Evolutionary conservation across 108 stramenopile species (phyloP).

Genomic region (Hondaea fermentalgiana): DNA sequence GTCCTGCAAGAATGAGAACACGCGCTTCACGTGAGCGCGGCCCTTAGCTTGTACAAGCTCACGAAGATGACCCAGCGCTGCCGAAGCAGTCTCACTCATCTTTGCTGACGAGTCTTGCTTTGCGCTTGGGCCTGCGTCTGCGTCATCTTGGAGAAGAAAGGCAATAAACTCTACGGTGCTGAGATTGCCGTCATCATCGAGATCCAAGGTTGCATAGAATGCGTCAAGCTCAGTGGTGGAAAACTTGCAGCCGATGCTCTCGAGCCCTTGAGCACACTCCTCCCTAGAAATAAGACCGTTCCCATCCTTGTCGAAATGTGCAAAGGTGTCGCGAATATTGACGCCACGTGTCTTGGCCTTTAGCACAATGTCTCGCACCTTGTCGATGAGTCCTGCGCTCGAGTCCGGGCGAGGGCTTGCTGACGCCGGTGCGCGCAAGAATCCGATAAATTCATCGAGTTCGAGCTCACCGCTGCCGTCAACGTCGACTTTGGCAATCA

Average conservation of each 20-base stretch:
- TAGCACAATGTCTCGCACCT: conserved; percentile 30
- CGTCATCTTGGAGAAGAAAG: conserved; percentile 20
- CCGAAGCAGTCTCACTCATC: too few species aligned
- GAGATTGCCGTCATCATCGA: conserved; percentile 32
- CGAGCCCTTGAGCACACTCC: conserved; percentile 31
- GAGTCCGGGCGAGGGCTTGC: not conserved
- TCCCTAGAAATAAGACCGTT: conserved; percentile 29
- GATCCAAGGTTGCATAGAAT: conserved; percentile 25
- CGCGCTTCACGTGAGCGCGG: too few species aligned
- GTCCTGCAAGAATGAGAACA: too few species aligned
- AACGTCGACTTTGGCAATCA: conserved; percentile 25
- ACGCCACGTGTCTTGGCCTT: conserved; percentile 20
- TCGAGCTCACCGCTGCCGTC: conserved; percentile 39
- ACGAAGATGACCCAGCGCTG: too few species aligned
- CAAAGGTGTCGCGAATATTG: conserved; percentile 35
- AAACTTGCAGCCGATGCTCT: conserved; percentile 26
- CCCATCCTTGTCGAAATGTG: conserved; percentile 38
- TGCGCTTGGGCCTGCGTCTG: not conserved
- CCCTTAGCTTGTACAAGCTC: too few species aligned
- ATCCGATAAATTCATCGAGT: conserved; percentile 39
- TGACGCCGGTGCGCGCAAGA: conserved; percentile 18
- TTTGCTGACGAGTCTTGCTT: not conserved
- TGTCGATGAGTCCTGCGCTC: conserved; percentile 3
- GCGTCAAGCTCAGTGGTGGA: not conserved
- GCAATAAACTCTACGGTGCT: conserved; percentile 34